These are phyloP conservation scores for Aspergillus proliferans DNA, from an alignment of 2,329 filamentous ascomycete species.

Conservation along the genomic window DNA sequence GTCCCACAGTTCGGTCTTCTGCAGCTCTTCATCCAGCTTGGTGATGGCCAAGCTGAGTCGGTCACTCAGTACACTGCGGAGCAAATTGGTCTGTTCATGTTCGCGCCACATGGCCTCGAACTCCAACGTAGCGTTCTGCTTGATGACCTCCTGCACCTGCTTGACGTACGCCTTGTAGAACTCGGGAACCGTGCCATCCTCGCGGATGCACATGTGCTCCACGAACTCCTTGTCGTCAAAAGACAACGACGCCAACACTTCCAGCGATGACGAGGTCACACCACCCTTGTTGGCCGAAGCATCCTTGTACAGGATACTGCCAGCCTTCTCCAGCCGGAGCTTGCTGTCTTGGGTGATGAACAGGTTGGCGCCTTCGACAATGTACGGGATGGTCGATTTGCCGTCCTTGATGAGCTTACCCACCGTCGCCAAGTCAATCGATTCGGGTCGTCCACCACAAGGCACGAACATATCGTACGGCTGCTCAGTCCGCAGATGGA, in stretches of 20 bases:
- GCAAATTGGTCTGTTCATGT: slow-evolving; percentile 70
- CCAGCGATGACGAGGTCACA: slow-evolving; percentile 92
- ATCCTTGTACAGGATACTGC: slow-evolving; percentile 93
- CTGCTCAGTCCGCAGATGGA: slow-evolving; percentile 75
- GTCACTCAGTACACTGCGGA: slow-evolving; percentile 84
- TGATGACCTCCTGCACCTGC: slow-evolving; percentile 83
- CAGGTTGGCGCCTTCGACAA: slow-evolving; percentile 94
- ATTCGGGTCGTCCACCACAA: slow-evolving; percentile 92
- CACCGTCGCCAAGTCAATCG: slow-evolving; percentile 85
- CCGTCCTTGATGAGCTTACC: slow-evolving; percentile 83
- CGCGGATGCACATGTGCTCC: slow-evolving; percentile 83
- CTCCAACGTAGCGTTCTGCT: slow-evolving; percentile 84
- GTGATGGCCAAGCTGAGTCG: slow-evolving; percentile 88
- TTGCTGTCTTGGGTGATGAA: slow-evolving; percentile 99
- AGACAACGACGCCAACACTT: slow-evolving; percentile 87
- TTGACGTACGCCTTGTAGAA: slow-evolving; percentile 95
- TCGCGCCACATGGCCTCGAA: slow-evolving; percentile 99
- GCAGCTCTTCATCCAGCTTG: slow-evolving; percentile 91
- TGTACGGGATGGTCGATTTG: slow-evolving; percentile 82
- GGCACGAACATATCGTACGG: slow-evolving; percentile 87
- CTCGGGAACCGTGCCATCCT: slow-evolving; percentile 69
- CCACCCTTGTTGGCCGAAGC: slow-evolving; percentile 98
- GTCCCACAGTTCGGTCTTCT: slow-evolving; percentile 86
- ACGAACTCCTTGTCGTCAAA: slow-evolving; percentile 87
- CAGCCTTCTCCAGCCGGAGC: slow-evolving; percentile 88